A percentile compares a stretch with the other conserved stretches of the same genome.
These are phyloP conservation scores for Pharnaceum exiguum DNA, from an alignment of 148 eudicot genomes.

Conservation along the genomic window DNA sequence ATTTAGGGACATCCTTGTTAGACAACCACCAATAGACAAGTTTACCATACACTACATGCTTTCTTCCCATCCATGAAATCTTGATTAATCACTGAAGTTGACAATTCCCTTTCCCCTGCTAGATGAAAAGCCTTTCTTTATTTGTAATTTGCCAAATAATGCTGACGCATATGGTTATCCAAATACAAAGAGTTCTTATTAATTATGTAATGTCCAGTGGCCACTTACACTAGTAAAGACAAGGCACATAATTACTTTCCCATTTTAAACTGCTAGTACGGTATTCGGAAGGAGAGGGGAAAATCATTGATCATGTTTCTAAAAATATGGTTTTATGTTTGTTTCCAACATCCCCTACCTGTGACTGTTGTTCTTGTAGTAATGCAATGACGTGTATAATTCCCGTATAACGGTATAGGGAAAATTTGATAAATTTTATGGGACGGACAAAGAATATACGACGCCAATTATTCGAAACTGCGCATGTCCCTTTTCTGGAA, in stretches of 20 bases:
- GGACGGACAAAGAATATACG: too few species aligned
- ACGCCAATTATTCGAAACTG: too few species aligned
- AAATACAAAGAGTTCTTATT: background rate
- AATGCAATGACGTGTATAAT: too few species aligned
- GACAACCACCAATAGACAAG: constrained; percentile 1
- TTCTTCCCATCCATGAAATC: constrained; percentile 8
- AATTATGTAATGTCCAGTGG: constrained; percentile 20
- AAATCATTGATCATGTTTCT: background rate
- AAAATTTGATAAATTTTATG: too few species aligned
- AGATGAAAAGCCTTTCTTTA: background rate
- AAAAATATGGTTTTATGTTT: background rate
- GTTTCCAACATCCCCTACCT: constrained; percentile 15
- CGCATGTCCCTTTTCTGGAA: too few species aligned
- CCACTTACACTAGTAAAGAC: constrained; percentile 8
- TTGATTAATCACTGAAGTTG: background rate
- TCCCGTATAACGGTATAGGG: too few species aligned
- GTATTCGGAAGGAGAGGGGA: background rate
- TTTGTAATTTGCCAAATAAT: constrained; percentile 1
- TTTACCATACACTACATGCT: background rate
- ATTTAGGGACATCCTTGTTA: constrained; percentile 3
- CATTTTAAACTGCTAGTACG: background rate
- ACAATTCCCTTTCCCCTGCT: background rate
- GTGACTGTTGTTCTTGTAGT: background rate
- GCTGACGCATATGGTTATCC: constrained; percentile 16
- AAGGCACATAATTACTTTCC: background rate